A percentile compares a stretch with the other conserved stretches of the same genome.
Evolutionary conservation across 2,329 filamentous ascomycete species (phyloP).

Genomic region (Hypoxylon sp.): DNA sequence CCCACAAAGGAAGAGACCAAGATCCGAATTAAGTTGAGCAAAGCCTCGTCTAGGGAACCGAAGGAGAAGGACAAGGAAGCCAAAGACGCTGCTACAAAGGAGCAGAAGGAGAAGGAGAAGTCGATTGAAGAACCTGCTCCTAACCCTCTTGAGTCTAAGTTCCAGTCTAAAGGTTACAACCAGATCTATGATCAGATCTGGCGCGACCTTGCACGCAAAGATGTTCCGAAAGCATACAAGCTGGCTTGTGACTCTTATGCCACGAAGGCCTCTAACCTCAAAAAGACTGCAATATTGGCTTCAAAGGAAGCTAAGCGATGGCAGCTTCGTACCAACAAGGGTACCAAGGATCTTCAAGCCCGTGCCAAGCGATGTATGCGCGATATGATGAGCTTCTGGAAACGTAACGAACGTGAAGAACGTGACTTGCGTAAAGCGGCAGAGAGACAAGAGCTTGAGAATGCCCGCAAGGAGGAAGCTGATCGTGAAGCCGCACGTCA

Average conservation of each 20-base stretch:
- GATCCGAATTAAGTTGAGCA: constrained; percentile 74
- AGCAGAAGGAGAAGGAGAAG: constrained; percentile 60
- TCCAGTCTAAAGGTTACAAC: constrained; percentile 92
- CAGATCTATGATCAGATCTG: constrained; percentile 98
- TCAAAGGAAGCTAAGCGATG: constrained; percentile 97
- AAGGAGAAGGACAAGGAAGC: constrained; percentile 61
- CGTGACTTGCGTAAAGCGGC: constrained; percentile 93
- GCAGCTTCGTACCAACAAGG: constrained; percentile 98
- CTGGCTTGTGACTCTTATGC: constrained; percentile 88
- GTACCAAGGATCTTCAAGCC: constrained; percentile 96
- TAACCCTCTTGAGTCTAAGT: constrained; percentile 72
- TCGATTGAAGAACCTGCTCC: constrained; percentile 53
- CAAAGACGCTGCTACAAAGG: constrained; percentile 59
- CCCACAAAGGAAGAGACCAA: constrained; percentile 71
- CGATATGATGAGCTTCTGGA: constrained; percentile 99
- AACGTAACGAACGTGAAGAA: constrained; percentile 97
- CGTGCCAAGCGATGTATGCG: constrained; percentile 98
- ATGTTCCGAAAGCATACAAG: constrained; percentile 92
- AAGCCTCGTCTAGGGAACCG: constrained; percentile 59
- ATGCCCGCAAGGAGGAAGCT: constrained; percentile 95
- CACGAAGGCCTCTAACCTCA: constrained; percentile 93
- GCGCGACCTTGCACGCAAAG: constrained; percentile 93
- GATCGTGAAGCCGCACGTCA: constrained; percentile 97
- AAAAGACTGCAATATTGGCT: constrained; percentile 96
- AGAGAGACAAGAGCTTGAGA: constrained; percentile 95